Base-by-base conservation (phyloP, 441 rosid genomes). In the Jatropha podagrica region DNA sequence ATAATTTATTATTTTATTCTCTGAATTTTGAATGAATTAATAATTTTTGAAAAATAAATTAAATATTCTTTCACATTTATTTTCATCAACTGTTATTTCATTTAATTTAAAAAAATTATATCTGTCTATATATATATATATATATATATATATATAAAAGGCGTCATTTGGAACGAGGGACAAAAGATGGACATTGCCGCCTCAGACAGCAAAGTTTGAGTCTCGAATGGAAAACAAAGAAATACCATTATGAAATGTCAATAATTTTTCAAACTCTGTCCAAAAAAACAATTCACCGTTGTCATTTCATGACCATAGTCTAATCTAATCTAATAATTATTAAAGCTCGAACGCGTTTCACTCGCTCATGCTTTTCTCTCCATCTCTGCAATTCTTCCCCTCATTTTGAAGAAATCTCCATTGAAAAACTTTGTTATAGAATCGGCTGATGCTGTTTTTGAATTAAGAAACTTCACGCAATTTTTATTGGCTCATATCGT, bases 231-330 rank as follows among this genome's bases (percentile, higher is more conserved):
- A 32, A 32, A 32, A 32, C 32, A 32, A 32, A 32, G 32, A 32
- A 32, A 32, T 32, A 32, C 32, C 2, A 32, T 32, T 32, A 32
- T 32, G 32, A 63, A 15, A 32, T 63, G 4, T 51, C 55, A 51
- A 15, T 51, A 4, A 15, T 51, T 51, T 51, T 40, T 63, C 46
- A 15, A 63, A 63, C 20, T 63, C 4, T 60, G 67, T 27, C 72
- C 59, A 51, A 49, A 52, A 49, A 52, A 51, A 69, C 61, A 52
- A 54, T 4, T 3, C 52, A 52, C 59, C 72, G 60, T 68, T 68
- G 18, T 69, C 15, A 0, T 42, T 42, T 42, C 4, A 48, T 8
- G 9, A 42, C 9, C 7, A 44, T 44, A 44, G 8, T 4, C 7
- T 44, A 44, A 11, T 41, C 17, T 54, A 32, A 69, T 37, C 10